Percentiles rank a stretch among this genome's conserved stretches.
Conservation (phyloP, 257 asterid genomes). For the Ballota nigra region DNA sequence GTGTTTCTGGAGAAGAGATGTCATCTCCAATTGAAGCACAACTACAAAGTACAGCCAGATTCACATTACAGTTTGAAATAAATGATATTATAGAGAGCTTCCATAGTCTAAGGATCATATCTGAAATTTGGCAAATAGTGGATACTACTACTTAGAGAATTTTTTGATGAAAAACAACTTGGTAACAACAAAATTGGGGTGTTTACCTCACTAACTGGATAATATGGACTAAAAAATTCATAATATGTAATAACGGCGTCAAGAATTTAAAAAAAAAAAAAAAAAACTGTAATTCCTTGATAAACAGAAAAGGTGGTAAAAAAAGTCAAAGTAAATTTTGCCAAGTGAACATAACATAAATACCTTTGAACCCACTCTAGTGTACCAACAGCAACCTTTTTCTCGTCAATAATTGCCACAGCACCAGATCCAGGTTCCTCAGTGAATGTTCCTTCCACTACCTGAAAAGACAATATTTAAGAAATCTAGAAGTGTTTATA, state of each 20-base stretch:
- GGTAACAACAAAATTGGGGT: background rate
- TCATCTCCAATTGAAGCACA: background rate
- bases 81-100: background rate
- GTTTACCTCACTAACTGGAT: background rate
- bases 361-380: slow-evolving; percentile 96
- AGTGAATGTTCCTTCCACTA: slow-evolving; percentile 69
- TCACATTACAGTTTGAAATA: background rate
- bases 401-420: slow-evolving; percentile 64
- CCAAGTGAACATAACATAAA: background rate
- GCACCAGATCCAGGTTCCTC: slow-evolving; percentile 99
- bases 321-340: slow-evolving; percentile 11
- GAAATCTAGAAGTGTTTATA: slow-evolving; percentile 7
- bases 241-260: background rate
- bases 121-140: background rate
- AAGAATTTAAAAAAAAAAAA: slow-evolving; percentile 1
- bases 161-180: background rate
- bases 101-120: background rate
- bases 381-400: slow-evolving; percentile 83
- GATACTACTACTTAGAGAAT: background rate
- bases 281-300: slow-evolving; percentile 3
- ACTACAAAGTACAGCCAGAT: background rate
- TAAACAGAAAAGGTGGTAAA: background rate
- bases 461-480: slow-evolving; percentile 46
- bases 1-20: background rate
- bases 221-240: background rate